Base-by-base conservation (phyloP, 202 grass and related monocot species). In the Panicum virgatum region DNA sequence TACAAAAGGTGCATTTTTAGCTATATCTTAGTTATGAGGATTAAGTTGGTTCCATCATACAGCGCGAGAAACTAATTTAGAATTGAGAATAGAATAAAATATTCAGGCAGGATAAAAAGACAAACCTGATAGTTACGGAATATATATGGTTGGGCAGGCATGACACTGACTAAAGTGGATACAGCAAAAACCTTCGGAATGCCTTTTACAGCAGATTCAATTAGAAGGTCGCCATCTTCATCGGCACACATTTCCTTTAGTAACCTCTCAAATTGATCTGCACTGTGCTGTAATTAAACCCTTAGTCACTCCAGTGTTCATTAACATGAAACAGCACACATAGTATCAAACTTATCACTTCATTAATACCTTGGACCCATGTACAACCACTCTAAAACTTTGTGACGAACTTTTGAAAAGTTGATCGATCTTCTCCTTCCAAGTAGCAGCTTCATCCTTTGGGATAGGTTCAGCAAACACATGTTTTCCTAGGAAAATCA, bases 391-490 rank as follows among this genome's bases (percentile, higher is more conserved):
- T 91, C 96, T 88, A 80, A 98, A 98, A 84, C 90, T 98, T 72
- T 95, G 96, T 39, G 92, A 98, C 12, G 96, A 98, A 89, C 96
- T 98, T 90, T 98, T 98, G 79, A 92, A 98, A 63, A 98, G 88
- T 83, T 95, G 96, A 82, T 98, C 96, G 69, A 98, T 27, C 43
- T 94, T 94, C 80, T 95, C 96, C 70, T 92, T 98, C 96, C 96
- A 98, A 0, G 96, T 89, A 57, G 96, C 86, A 90, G 92, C 85
- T 89, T 98, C 96, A 0, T 98, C 96, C 82, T 98, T 98, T 22
- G 92, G 96, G 62, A 86, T 73, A 85, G 96, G 88, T 80, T 98
- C 96, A 77, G 92, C 83, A 83, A 98, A 98, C n/a, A 98, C 92
- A 88, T 95, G 92, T 86, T 98, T 98, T 62, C 96, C 95, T 98